phyloP scores from a whole-genome alignment of 1,139 yeast genomes.

The Meyerozyma smithsonii region DNA sequence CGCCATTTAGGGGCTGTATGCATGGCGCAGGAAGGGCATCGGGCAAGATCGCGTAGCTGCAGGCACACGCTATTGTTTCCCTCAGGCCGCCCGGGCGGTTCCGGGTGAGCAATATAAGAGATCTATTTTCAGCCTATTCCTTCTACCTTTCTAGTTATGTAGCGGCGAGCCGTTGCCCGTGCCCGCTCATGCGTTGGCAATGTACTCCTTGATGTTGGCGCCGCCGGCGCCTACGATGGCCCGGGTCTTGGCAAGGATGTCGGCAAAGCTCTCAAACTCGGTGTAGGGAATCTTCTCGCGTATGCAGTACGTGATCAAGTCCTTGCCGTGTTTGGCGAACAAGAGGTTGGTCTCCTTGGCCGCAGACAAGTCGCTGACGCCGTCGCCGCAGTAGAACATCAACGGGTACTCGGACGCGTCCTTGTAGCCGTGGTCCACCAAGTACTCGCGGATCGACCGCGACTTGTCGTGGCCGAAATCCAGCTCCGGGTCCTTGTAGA shows the following conservation, averaged over 20 bases:
- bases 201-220: conserved; percentile 22
- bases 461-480: conserved; percentile 95
- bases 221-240: conserved; percentile 25
- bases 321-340: conserved; percentile 91
- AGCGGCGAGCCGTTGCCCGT: background rate
- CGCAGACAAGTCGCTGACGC: conserved; percentile 91
- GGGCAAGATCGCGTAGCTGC: no score
- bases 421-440: conserved; percentile 36
- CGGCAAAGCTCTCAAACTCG: conserved; percentile 71
- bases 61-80: no score
- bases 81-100: no score
- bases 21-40: no score
- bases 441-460: conserved; percentile 68
- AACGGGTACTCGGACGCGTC: conserved; percentile 39
- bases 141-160: background rate
- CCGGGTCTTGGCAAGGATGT: conserved; percentile 50
- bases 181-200: no score
- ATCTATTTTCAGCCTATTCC: background rate
- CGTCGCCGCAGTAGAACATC: conserved; percentile 93
- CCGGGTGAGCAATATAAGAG: no score
- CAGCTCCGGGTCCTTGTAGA: conserved; percentile 74
- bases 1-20: no score
- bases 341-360: conserved; percentile 91
- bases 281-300: conserved; percentile 79
- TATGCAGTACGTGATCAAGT: conserved; percentile 78